Base-by-base conservation (phyloP, 176 grass and related monocot genomes). In the Panicum miliaceum region DNA sequence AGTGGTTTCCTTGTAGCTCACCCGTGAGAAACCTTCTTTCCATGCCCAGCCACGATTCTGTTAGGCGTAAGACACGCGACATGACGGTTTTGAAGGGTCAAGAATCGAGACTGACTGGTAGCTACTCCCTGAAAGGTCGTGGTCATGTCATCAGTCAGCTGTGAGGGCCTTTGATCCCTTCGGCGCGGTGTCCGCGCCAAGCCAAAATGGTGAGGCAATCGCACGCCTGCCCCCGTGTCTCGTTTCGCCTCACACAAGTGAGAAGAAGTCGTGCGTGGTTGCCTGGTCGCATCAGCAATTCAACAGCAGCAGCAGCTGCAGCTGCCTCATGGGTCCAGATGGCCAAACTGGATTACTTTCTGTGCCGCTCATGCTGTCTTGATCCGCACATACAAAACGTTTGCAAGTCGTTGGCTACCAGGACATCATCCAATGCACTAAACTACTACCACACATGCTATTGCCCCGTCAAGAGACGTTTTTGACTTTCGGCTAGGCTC, bases 191-290 rank as follows among this genome's bases (percentile, higher is more conserved):
- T 38, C 4, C 29, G 14, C 32, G 52, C 37, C 59, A 41, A 65
- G 45, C 82, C 71, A 76, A 75, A 76, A 9, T 59, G 73, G 35
- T 68, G 73, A 68, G 59, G 57, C 63, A 64, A 84, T 58, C 63
- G 26, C 60, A 65, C 23, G 38, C 56, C 37, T 62, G 15, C 60
- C 47, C 37, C 71, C 19, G 4, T 76, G 71, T 66, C 71, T 12
- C 40, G 14, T 82, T 45, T 16, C 19, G 27, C n/a, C 9, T 57
- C n/a, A 2, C 48, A 41, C 5, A 22, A 20, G 52, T 54, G 16
- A 20, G 43, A 51, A 32, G 37, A 3, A 40, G 3, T 3, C 4
- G 4, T 41, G 63, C 7, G 4, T 41, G 63, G 8, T 81, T n/a
- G n/a, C 10, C 38, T 32, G 4, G 84, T 86, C 34, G 3, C 45